Conservation (phyloP, 2,329 filamentous ascomycete genomes). For the Colletotrichum sp. region DNA sequence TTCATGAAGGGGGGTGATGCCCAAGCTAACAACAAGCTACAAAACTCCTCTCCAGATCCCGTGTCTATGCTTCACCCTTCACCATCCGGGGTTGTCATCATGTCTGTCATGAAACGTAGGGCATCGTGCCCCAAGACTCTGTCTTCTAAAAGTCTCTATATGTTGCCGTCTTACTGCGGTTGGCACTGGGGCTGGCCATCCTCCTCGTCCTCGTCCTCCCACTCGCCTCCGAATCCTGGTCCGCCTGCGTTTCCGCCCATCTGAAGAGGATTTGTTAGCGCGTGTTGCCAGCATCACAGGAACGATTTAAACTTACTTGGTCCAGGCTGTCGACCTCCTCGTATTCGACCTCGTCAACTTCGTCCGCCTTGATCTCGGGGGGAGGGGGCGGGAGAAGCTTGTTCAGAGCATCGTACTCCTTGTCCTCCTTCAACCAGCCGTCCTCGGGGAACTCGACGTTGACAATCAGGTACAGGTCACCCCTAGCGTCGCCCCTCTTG, state of each 20-base stretch:
- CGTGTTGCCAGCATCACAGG: not conserved
- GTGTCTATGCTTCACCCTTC: constrained; percentile 18
- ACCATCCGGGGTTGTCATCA: constrained; percentile 16
- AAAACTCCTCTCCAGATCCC: constrained; percentile 20
- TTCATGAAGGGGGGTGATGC: constrained; percentile 21
- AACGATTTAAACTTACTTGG: constrained; percentile 54
- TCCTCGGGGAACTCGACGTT: constrained; percentile 89
- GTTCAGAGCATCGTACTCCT: constrained; percentile 71
- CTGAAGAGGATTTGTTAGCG: constrained; percentile 39
- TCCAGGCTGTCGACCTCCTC: constrained; percentile 85
- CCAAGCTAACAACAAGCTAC: constrained; percentile 17
- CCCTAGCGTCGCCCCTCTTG: constrained; percentile 83
- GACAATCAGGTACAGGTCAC: constrained; percentile 86
- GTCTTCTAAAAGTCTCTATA: constrained; percentile 14
- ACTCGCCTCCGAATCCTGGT: constrained; percentile 67
- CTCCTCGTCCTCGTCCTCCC: constrained; percentile 76
- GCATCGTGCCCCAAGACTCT: constrained; percentile 15
- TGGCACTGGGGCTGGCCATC: constrained; percentile 73
- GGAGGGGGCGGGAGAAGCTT: constrained; percentile 75
- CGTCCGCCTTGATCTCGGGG: constrained; percentile 69
- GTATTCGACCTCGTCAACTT: constrained; percentile 87
- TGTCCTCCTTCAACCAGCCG: constrained; percentile 79
- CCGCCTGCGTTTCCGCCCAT: constrained; percentile 78
- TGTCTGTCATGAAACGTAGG: constrained; percentile 16
- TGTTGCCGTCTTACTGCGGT: constrained; percentile 61